These are phyloP conservation scores for Polyrhizophydium stewartii DNA, from an alignment of 371 early-diverging fungal species.

Conservation along the genomic window DNA sequence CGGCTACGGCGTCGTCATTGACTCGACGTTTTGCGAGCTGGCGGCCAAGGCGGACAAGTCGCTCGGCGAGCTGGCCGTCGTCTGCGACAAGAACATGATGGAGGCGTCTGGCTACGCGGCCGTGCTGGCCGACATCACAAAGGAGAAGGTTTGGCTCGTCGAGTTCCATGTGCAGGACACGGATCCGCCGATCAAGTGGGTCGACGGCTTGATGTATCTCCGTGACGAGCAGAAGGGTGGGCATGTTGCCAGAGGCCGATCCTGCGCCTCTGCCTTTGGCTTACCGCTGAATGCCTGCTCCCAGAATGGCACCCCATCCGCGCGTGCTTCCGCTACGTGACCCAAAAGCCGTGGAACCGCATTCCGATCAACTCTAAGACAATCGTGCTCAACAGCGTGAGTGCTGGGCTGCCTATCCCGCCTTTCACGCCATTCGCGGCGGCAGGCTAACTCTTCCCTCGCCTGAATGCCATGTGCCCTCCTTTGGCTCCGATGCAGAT, in stretches of 20 bases:
- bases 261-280: too few relatives aligned
- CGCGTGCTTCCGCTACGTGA: constrained; percentile 89
- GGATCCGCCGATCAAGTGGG: constrained; percentile 81
- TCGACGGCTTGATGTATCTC: constrained; percentile 70
- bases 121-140: constrained; percentile 77
- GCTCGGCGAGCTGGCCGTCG: constrained; percentile 82
- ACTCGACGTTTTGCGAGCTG: constrained; percentile 71
- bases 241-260: neutral
- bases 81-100: constrained; percentile 90
- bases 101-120: constrained; percentile 89
- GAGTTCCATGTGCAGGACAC: constrained; percentile 73
- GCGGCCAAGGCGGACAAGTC: constrained; percentile 61
- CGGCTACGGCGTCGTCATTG: constrained; percentile 72
- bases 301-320: constrained; percentile 81
- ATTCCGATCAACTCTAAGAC: constrained; percentile 81
- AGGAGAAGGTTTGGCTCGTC: constrained; percentile 83
- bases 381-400: constrained; percentile 71
- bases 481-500: constrained; percentile 38
- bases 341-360: constrained; percentile 91
- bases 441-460: neutral
- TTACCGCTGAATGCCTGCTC: too few relatives aligned
- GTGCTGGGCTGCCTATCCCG: neutral
- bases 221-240: constrained; percentile 63
- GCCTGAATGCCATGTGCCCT: neutral
- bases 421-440: neutral